phyloP scores from a whole-genome alignment of 2,329 filamentous ascomycete species.

The Diaporthe nobilis region DNA sequence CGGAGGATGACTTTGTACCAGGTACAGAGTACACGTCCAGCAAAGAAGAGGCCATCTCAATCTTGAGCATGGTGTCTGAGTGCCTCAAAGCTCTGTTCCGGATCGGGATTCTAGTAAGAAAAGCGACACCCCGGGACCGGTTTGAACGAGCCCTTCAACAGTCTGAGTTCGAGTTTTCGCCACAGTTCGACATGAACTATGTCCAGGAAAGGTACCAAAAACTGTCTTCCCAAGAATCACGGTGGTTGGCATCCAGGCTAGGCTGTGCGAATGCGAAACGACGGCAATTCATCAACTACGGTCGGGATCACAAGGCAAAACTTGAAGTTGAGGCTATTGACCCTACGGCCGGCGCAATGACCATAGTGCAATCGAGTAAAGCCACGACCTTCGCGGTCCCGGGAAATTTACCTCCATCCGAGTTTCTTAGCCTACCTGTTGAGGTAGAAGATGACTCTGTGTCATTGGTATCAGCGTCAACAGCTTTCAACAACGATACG shows the following conservation, averaged over 20 bases:
- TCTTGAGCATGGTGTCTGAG: not conserved
- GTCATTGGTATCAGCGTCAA: not conserved
- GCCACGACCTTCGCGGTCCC: not conserved
- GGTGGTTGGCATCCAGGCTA: not conserved
- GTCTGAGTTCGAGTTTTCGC: not conserved
- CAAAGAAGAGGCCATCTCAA: not conserved
- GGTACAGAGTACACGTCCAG: not conserved
- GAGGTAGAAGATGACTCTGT: not conserved
- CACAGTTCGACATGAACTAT: not conserved
- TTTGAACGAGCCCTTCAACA: not conserved
- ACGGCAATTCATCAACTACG: not conserved
- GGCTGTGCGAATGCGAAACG: not conserved
- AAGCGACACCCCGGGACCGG: not conserved
- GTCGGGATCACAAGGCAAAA: not conserved
- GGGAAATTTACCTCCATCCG: not conserved
- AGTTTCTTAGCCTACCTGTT: not conserved
- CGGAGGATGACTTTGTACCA: not conserved
- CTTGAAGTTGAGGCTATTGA: not conserved
- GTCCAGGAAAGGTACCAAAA: not conserved
- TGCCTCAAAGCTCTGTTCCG: conserved; percentile 1
- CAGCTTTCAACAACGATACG: not conserved
- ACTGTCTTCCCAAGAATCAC: not conserved
- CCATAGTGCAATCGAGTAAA: not conserved
- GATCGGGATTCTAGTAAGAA: not conserved
- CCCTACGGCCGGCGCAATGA: not conserved